Base-by-base conservation (phyloP, 2,329 filamentous ascomycete species). In the Saccharata proteae region DNA sequence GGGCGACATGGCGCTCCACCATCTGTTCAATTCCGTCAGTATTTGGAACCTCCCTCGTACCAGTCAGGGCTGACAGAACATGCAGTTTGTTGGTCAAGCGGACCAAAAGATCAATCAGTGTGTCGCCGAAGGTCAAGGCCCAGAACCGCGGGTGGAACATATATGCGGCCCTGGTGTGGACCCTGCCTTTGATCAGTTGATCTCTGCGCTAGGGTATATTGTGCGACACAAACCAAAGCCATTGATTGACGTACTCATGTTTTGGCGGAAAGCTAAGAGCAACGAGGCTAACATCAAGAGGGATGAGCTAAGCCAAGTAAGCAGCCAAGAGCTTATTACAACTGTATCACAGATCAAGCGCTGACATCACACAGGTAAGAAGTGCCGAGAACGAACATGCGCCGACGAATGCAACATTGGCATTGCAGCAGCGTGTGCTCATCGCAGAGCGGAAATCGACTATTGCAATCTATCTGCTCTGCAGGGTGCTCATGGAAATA, bases 1-100 rank as follows among this genome's bases (percentile, higher is more conserved):
- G n/a, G 86, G 85, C 34, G 90, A 98, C 63, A 96, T 93, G 69
- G 90, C 90, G 13, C 65, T 98, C 38, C 88, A 96, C 57, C 88
- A 96, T 45, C 65, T 98, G 25, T 94, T 96, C 58, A 96, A 90
- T 42, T 85, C 86, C 38, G 78, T 83, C 55, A 57, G 44, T 42
- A 8, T 16, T 6, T 15, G 6, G 8, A 17, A 9, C 10, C 26
- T 13, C 26, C 26, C 12, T 20, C 15, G 16, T 9, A 10, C 24
- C 17, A 9, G 2, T 17, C 31, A 22, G 22, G 27, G 34, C 42
- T 42, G 29, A 45, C 23, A 8, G 12, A 20, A 5, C 10, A 8
- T 26, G 24, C 44, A 81, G 69, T 98, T 98, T 58, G 90, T 96
- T 49, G 80, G 81, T 11, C 82, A 92, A 52, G 90, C 90, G n/a